Base-by-base conservation (phyloP, 768 basidiomycete species). In the Amyloporia xantha region DNA sequence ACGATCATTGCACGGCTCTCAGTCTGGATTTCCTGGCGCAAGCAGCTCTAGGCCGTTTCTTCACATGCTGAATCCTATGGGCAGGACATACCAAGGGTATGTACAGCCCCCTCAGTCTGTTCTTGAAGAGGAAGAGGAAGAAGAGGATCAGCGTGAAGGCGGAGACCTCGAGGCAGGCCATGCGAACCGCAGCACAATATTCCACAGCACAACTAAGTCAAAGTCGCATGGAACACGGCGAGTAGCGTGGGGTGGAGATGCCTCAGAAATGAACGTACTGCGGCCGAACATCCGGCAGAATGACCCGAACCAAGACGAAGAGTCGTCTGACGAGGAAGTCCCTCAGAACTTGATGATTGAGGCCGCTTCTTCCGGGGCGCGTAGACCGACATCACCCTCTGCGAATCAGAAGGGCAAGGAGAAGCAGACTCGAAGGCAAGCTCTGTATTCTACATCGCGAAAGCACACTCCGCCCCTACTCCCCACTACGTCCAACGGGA, bases 331-430 rank as follows among this genome's bases (percentile, higher is more conserved):
- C 56, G 89, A 86, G 48, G 90, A 91, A 62, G 87, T 86, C 2
- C 90, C 90, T 0, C 83, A 86, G 60, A 86, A 84, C 61, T 85
- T 91, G 59, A 84, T 90, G 78, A 82, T 91, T 55, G 89, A 92
- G 66, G 79, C 85, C 33, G 66, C 77, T 37, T 63, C 76, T n/a
- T 75, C 67, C 9, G 53, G 54, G 15, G 36, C 51, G 39, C 62
- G 68, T 45, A 47, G 59, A 47, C 48, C 58, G 17, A 38, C 56
- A 41, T 52, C 64, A 0, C 55, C 59, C 2, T 38, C 45, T 36
- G 50, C 40, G 15, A 50, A 37, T 23, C 58, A 52, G 41, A 75
- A 69, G 53, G 66, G 62, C 38, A 72, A 70, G 42, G 66, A 62
- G 77, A 44, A 58, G 49, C 43, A 54, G 28, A 30, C 55, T 20